phyloP scores from a whole-genome alignment of 805 yeast genomes.

The Spathaspora boniae region DNA sequence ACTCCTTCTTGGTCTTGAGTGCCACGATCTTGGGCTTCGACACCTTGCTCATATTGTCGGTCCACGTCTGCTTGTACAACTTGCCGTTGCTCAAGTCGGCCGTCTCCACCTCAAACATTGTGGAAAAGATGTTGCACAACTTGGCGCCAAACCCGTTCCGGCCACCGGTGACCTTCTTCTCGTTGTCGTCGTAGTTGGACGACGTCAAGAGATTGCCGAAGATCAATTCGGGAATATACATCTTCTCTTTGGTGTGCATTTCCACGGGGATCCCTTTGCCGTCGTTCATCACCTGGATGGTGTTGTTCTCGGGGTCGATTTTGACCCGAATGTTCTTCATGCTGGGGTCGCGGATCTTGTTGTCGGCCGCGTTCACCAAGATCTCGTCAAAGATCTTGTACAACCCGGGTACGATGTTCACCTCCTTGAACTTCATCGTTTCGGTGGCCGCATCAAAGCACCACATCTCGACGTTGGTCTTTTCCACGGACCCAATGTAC shows the following conservation, averaged over 20 bases:
- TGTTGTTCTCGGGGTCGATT: constrained; percentile 70
- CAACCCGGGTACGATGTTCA: constrained; percentile 89
- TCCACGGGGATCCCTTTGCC: constrained; percentile 96
- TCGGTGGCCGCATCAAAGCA: constrained; percentile 54
- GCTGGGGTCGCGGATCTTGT: constrained; percentile 88
- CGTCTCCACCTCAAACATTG: constrained; percentile 82
- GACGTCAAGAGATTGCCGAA: constrained; percentile 94
- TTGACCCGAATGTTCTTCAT: constrained; percentile 86
- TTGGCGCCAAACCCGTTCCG: constrained; percentile 98
- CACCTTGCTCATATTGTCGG: constrained; percentile 75
- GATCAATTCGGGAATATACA: constrained; percentile 93
- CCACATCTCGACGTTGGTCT: constrained; percentile 80
- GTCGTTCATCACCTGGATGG: constrained; percentile 81
- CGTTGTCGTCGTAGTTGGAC: constrained; percentile 91
- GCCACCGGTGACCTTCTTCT: constrained; percentile 96
- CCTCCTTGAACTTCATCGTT: constrained; percentile 50
- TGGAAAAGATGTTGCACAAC: constrained; percentile 91
- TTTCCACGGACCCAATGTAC: constrained; percentile 92
- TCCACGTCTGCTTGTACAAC: constrained; percentile 81
- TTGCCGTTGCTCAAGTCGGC: constrained; percentile 67
- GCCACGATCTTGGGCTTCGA: constrained; percentile 70
- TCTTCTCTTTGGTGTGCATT: constrained; percentile 85
- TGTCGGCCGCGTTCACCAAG: constrained; percentile 96
- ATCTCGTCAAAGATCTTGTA: constrained; percentile 97
- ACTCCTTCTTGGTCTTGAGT: constrained; percentile 62